A percentile compares a stretch with the other conserved stretches of the same genome.
phyloP scores from a whole-genome alignment of 192 early-diverging fungal species.

The Chytriomyces sp. region DNA sequence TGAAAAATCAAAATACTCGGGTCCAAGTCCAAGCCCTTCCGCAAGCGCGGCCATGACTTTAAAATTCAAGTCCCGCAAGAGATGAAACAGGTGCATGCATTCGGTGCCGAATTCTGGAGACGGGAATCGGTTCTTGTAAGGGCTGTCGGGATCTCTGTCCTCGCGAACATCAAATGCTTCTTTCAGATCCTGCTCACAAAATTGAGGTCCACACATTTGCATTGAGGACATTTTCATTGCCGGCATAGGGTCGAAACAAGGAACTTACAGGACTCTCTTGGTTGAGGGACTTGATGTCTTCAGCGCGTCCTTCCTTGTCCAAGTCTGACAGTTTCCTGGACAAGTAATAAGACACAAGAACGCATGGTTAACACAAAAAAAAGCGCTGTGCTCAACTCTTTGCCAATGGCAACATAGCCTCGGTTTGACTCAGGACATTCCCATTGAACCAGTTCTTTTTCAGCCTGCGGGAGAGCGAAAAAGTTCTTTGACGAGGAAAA shows the following conservation, averaged over 20 bases:
- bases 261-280: slow-evolving; percentile 15
- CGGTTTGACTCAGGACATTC: slow-evolving; percentile 36
- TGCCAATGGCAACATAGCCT: slow-evolving; percentile 34
- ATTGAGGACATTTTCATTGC: not conserved
- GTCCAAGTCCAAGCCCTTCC: slow-evolving; percentile 54
- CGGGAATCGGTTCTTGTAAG: slow-evolving; percentile 20
- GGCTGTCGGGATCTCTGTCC: not conserved
- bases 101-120: slow-evolving; percentile 5
- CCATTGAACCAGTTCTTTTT: slow-evolving; percentile 34
- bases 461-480: slow-evolving; percentile 8
- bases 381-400: slow-evolving; percentile 18
- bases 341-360: not conserved
- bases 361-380: not conserved
- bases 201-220: no score
- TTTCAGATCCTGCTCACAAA: slow-evolving; percentile 17
- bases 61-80: slow-evolving; percentile 42
- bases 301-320: slow-evolving; percentile 31
- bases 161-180: slow-evolving; percentile 24
- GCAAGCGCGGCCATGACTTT: slow-evolving; percentile 57
- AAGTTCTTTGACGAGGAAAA: slow-evolving; percentile 14
- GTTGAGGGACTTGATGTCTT: slow-evolving; percentile 22
- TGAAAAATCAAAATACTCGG: slow-evolving; percentile 36
- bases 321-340: slow-evolving; percentile 20
- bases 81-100: slow-evolving; percentile 27
- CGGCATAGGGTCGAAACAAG: no score